Percentiles rank a stretch among this genome's conserved stretches.
Evolutionary conservation across 495 filamentous ascomycete genomes (phyloP).

Genomic region (Neurospora terricola): DNA sequence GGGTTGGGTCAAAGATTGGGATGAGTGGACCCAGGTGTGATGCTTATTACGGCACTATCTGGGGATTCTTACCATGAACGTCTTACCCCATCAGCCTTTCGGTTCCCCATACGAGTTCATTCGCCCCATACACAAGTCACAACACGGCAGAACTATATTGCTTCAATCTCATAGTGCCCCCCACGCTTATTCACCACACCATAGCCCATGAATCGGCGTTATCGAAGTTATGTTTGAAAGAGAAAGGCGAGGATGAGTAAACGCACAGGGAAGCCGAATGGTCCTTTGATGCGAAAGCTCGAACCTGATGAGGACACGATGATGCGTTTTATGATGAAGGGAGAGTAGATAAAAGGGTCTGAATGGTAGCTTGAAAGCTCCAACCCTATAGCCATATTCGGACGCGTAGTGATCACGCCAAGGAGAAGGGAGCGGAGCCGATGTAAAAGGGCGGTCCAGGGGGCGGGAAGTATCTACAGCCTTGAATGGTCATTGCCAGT

Average conservation of each 20-base stretch:
- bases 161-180: constrained; percentile 12
- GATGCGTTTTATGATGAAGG: constrained; percentile 8
- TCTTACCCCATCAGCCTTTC: background rate
- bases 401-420: constrained; percentile 7
- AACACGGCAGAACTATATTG: constrained; percentile 14
- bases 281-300: constrained; percentile 44
- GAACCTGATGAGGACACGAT: constrained; percentile 26
- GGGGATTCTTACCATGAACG: background rate
- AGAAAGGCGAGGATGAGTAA: constrained; percentile 15
- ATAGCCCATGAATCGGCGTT: constrained; percentile 18
- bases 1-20: background rate
- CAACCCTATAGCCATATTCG: constrained; percentile 27
- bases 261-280: constrained; percentile 20
- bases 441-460: background rate
- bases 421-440: constrained; percentile 3
- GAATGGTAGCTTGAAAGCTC: constrained; percentile 46
- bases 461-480: constrained; percentile 4
- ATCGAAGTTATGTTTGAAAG: constrained; percentile 33
- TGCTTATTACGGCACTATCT: background rate
- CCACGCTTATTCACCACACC: constrained; percentile 8
- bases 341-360: constrained; percentile 18
- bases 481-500: constrained; percentile 21
- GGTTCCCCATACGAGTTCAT: background rate
- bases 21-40: background rate
- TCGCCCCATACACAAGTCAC: background rate